These are phyloP conservation scores for Tilletia caries DNA, from an alignment of 1,284 basidiomycete genomes.

Conservation along the genomic window DNA sequence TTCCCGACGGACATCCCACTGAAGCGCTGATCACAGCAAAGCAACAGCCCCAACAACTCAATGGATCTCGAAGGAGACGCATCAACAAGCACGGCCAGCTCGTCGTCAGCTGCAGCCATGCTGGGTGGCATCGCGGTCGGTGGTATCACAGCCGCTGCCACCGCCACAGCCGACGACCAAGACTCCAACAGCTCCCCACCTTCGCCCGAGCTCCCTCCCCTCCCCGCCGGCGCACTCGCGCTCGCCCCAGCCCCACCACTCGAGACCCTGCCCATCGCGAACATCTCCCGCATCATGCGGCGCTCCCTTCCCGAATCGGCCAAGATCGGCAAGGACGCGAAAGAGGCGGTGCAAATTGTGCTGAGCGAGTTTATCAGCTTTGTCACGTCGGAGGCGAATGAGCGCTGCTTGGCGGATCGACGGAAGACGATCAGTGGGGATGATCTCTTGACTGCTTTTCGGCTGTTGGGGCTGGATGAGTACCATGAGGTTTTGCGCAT, in stretches of 20 bases:
- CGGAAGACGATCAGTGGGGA: conserved; percentile 79
- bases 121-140: no score
- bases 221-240: neutral
- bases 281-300: conserved; percentile 94
- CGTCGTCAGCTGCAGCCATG: neutral
- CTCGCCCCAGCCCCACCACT: neutral
- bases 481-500: conserved; percentile 86
- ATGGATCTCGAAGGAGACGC: conserved; percentile 1
- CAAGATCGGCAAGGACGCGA: conserved; percentile 94
- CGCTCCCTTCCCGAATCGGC: conserved; percentile 79
- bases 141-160: neutral
- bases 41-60: neutral
- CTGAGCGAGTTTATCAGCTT: conserved; percentile 94
- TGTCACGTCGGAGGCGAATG: conserved; percentile 83
- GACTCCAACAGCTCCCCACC: neutral
- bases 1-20: no score
- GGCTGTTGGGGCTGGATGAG: conserved; percentile 86
- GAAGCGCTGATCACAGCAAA: no score
- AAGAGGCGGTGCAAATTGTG: conserved; percentile 93
- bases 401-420: conserved; percentile 82
- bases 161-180: neutral
- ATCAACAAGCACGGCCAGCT: conserved; percentile 2
- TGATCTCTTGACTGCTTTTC: conserved; percentile 83
- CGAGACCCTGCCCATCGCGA: conserved; percentile 65
- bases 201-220: neutral